Base-by-base conservation (phyloP, 805 yeast species). In the Nematodospora valgi region DNA sequence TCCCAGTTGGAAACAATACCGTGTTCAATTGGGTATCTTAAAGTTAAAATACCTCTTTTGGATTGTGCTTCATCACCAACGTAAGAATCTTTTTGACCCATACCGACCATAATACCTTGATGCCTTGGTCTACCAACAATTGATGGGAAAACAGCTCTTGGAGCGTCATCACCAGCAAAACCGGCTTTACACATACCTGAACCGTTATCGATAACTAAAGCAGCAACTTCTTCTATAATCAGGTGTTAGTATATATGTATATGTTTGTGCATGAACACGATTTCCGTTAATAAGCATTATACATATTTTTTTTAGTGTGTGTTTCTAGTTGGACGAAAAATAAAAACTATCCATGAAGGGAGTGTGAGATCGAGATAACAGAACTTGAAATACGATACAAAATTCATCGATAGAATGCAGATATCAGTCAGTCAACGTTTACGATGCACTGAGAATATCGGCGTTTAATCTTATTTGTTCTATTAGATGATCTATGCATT, bases 161-260 rank as follows among this genome's bases (percentile, higher is more conserved):
- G 98, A 51, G 98, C 98, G 77, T 93, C 98, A 67, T 93, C 98
- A 78, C 98, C 98, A 81, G 98, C 98, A 69, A 89, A 93, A 74
- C 98, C 98, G 91, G 98, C 98, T 72, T 93, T 93, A 83, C 98
- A 93, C 98, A 93, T 93, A 81, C 98, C 98, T 65, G 98, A 93
- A 78, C 98, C 98, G 76, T 91, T 91, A 72, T 91, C 98, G 75
- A 91, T 91, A 76, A 91, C 98, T 70, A 78, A 69, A 56, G 70
- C 70, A 54, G 70, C 70, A 52, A 65, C 71, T 66, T 66, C 72
- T 65, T 67, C 73, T 58, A 47, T 37, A 42, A 30, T 25, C 15
- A 21, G 21, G 23, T 27, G 56, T 53, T 54, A 56, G 56, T 56
- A 32, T 26, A 13, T 3, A 8, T 10, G 20, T 6, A 23, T 23